Evolutionary conservation across 768 basidiomycete species (phyloP).

Genomic region (Gymnopilus junonius): DNA sequence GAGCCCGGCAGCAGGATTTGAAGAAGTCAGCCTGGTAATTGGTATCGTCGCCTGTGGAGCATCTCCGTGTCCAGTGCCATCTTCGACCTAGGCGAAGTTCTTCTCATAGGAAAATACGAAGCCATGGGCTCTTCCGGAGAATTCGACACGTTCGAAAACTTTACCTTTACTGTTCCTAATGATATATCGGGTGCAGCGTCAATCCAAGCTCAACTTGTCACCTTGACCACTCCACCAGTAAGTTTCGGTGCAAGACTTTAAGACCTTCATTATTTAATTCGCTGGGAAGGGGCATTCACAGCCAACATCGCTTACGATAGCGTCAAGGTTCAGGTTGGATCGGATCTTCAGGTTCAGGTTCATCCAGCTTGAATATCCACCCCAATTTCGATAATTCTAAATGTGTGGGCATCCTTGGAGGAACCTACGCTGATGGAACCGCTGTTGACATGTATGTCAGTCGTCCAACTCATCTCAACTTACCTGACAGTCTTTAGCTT

Average conservation of each 20-base stretch:
- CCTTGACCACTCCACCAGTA: neutral
- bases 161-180: neutral
- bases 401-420: conserved; percentile 4
- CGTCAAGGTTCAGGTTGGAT: neutral
- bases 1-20: neutral
- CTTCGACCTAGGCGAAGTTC: neutral
- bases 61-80: neutral
- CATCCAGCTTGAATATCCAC: neutral
- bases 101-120: neutral
- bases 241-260: neutral
- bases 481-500: neutral
- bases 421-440: too few relatives aligned
- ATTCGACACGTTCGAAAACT: conserved; percentile 1
- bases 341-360: neutral
- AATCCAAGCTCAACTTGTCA: conserved; percentile 5
- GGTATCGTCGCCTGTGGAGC: conserved; percentile 5
- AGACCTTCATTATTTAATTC: neutral
- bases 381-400: conserved; percentile 4
- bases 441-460: conserved; percentile 4
- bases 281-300: neutral
- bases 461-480: neutral
- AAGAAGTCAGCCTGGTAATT: conserved; percentile 1
- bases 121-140: neutral
- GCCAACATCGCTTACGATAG: neutral
- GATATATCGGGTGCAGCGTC: conserved; percentile 5